Percentiles rank a stretch among this genome's conserved stretches.
These are phyloP conservation scores for Entoloma clypeatum DNA, from an alignment of 1,284 basidiomycete genomes.

Conservation along the genomic window DNA sequence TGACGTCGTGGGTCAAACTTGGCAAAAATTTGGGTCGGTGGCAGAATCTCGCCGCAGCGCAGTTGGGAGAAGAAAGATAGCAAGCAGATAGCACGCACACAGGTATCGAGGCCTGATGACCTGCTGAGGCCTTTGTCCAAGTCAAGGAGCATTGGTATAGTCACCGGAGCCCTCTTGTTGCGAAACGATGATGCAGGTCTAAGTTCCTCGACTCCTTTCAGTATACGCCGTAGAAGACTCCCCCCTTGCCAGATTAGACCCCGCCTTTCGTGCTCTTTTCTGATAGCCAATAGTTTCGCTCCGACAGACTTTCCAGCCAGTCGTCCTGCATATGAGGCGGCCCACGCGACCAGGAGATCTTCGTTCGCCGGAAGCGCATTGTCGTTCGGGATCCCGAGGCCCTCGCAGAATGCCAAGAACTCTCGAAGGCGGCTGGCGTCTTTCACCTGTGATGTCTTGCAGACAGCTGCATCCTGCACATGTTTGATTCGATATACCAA, in stretches of 20 bases:
- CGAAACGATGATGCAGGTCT: conserved; percentile 18
- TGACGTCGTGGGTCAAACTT: conserved; percentile 5
- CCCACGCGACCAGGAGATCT: conserved; percentile 1
- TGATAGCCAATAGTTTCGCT: neutral
- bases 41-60: conserved; percentile 25
- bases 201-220: conserved; percentile 7
- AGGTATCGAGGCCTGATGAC: conserved; percentile 17
- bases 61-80: conserved; percentile 29
- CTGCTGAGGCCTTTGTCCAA: conserved; percentile 20
- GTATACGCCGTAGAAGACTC: neutral
- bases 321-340: neutral
- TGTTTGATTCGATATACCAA: neutral
- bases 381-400: neutral
- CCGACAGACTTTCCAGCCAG: neutral
- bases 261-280: neutral
- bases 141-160: conserved; percentile 16
- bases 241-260: neutral
- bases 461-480: neutral
- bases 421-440: neutral
- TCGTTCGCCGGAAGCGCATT: conserved; percentile 9
- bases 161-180: conserved; percentile 19
- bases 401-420: neutral
- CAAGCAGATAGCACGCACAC: conserved; percentile 21
- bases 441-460: neutral
- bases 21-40: conserved; percentile 7